A percentile compares a stretch with the other conserved stretches of the same genome.
phyloP scores from a whole-genome alignment of 2,329 filamentous ascomycete genomes.

The Aspergillus floridensis region DNA sequence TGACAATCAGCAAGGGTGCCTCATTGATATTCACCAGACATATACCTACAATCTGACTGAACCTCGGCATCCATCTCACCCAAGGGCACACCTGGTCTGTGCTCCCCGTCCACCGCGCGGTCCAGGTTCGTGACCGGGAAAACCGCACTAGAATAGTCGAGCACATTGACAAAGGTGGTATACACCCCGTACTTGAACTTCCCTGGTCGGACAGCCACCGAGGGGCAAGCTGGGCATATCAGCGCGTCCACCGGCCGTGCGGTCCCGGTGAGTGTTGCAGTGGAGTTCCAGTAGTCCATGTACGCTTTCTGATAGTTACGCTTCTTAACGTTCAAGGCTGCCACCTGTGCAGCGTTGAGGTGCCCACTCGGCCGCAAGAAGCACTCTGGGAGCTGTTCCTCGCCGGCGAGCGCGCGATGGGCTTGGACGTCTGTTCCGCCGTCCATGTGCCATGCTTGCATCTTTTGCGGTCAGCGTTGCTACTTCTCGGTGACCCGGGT shows the following conservation, averaged over 20 bases:
- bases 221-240: slow-evolving; percentile 43
- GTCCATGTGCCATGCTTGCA: slow-evolving; percentile 36
- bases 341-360: slow-evolving; percentile 45
- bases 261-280: slow-evolving; percentile 49
- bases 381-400: slow-evolving; percentile 48
- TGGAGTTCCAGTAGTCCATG: slow-evolving; percentile 64
- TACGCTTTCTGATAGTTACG: slow-evolving; percentile 58
- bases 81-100: slow-evolving; percentile 37
- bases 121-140: slow-evolving; percentile 58
- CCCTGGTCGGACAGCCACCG: slow-evolving; percentile 40
- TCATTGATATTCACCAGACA: background rate
- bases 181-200: slow-evolving; percentile 50
- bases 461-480: slow-evolving; percentile 12
- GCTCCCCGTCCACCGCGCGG: slow-evolving; percentile 48
- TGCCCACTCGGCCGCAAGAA: slow-evolving; percentile 32
- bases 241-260: slow-evolving; percentile 55
- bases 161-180: slow-evolving; percentile 49
- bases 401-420: slow-evolving; percentile 55
- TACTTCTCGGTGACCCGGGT: no score
- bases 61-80: slow-evolving; percentile 45
- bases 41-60: slow-evolving; percentile 50
- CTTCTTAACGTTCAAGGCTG: slow-evolving; percentile 52
- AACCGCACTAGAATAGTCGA: slow-evolving; percentile 56
- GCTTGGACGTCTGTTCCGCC: slow-evolving; percentile 52
- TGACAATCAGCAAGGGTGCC: background rate